These are phyloP conservation scores for Alternaria ethzedia DNA, from an alignment of 2,329 filamentous ascomycete genomes.

Conservation along the genomic window DNA sequence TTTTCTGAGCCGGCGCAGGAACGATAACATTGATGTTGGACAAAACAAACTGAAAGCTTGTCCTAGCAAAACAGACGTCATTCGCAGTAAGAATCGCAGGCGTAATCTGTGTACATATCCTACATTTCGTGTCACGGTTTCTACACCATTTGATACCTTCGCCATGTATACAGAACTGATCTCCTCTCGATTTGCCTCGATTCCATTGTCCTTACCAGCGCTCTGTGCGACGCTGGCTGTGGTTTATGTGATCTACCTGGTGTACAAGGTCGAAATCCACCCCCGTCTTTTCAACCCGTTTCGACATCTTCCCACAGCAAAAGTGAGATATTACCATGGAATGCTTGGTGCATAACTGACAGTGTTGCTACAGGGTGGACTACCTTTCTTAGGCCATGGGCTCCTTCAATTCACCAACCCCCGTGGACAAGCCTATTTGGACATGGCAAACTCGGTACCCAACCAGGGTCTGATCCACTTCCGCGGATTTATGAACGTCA, in stretches of 20 bases:
- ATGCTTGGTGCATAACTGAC: neutral
- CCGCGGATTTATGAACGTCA: neutral
- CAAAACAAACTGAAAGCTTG: accelerated
- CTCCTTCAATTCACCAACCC: constrained; percentile 1
- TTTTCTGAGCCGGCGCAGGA: neutral
- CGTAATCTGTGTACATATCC: neutral
- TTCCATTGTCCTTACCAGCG: neutral
- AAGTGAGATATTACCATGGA: neutral
- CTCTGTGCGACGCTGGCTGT: neutral
- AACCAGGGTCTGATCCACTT: constrained; percentile 1
- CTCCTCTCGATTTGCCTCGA: too few relatives aligned
- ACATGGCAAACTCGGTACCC: neutral
- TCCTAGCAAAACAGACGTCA: neutral
- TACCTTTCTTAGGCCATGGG: neutral
- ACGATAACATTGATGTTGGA: neutral
- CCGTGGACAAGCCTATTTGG: constrained; percentile 1
- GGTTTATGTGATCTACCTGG: neutral
- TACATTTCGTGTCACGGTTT: neutral
- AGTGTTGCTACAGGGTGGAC: neutral
- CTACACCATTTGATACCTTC: neutral
- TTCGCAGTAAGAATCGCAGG: neutral
- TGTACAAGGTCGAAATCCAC: neutral
- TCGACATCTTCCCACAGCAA: neutral
- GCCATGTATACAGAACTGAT: neutral
- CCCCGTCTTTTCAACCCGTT: neutral